Evolutionary conservation across 441 rosid species (phyloP).

Genomic region (Aquilaria agallochum): DNA sequence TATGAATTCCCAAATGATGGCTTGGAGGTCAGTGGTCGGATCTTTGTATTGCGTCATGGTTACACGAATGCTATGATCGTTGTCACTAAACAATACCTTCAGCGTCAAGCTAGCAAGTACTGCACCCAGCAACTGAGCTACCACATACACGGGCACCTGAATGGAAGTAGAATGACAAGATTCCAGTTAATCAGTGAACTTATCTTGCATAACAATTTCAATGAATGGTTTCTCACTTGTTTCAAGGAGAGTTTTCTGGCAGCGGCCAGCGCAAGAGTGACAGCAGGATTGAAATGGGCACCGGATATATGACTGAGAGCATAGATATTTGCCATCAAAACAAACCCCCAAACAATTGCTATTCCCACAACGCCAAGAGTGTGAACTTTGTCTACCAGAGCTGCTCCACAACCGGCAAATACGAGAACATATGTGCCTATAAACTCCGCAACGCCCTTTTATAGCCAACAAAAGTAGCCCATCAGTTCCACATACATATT

Average conservation of each 20-base stretch:
- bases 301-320: conserved; percentile 46
- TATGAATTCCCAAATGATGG: conserved; percentile 51
- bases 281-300: conserved; percentile 60
- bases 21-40: conserved; percentile 46
- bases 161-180: neutral
- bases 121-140: conserved; percentile 44
- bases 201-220: neutral
- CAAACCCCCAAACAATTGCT: conserved; percentile 44
- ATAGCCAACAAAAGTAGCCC: conserved; percentile 1
- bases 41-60: conserved; percentile 33
- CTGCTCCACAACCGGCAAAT: conserved; percentile 43
- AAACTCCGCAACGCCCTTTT: conserved; percentile 46
- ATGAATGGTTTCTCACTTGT: conserved; percentile 23
- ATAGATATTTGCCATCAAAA: conserved; percentile 38
- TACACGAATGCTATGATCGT: conserved; percentile 16
- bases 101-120: conserved; percentile 40
- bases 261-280: conserved; percentile 40
- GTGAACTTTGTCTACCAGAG: conserved; percentile 29
- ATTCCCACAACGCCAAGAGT: conserved; percentile 36
- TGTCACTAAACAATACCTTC: conserved; percentile 23
- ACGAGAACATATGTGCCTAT: conserved; percentile 44
- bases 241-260: conserved; percentile 34
- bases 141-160: conserved; percentile 37
- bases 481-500: neutral
- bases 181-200: neutral